phyloP scores from a whole-genome alignment of 257 asterid species.

The Datura wrightii region DNA sequence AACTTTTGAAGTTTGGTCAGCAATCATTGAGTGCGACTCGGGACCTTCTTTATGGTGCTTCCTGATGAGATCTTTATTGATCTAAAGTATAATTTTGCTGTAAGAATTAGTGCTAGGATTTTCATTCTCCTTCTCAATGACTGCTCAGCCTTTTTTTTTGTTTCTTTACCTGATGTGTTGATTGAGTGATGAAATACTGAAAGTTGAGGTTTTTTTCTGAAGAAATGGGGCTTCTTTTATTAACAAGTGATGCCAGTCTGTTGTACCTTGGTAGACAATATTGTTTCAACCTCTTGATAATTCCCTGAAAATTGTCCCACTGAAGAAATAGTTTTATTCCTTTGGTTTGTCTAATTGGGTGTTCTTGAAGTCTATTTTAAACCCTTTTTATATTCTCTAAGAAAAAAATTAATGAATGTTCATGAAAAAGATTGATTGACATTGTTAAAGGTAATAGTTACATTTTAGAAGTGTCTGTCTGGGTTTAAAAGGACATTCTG shows the following conservation, averaged over 20 bases:
- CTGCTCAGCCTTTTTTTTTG: background rate
- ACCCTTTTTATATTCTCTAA: background rate
- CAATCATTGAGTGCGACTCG: background rate
- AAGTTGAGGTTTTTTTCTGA: background rate
- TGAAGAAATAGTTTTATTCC: background rate
- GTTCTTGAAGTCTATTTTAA: background rate
- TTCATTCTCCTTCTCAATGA: background rate
- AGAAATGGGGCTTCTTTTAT: background rate
- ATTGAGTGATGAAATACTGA: background rate
- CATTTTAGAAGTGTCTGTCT: background rate
- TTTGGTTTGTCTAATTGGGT: background rate
- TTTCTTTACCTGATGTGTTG: background rate
- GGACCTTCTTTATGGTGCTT: background rate
- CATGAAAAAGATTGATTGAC: background rate
- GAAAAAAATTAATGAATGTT: background rate
- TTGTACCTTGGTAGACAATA: background rate
- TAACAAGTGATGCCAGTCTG: constrained; percentile 12
- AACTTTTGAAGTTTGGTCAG: constrained; percentile 7
- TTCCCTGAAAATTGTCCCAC: background rate
- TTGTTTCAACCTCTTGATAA: background rate
- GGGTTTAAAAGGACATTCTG: background rate
- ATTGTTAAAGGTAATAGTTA: background rate
- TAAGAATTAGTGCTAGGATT: background rate
- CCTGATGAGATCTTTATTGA: background rate
- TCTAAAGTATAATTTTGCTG: background rate